phyloP scores from a whole-genome alignment of 1,284 basidiomycete genomes.

The Heterobasidion parviporum region DNA sequence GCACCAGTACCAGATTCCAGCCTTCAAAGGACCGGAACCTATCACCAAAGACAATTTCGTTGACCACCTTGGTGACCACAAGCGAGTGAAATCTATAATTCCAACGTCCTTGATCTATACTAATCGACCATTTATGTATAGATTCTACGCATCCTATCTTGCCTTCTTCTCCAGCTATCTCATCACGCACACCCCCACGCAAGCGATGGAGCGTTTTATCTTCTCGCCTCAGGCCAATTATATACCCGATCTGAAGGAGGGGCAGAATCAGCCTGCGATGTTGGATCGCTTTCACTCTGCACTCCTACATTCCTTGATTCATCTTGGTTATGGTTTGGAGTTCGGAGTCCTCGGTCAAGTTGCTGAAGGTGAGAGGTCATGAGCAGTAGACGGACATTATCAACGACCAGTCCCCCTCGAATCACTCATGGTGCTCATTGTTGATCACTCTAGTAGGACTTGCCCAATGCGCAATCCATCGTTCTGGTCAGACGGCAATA shows the following conservation, averaged over 20 bases:
- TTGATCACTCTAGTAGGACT: slow-evolving; percentile 20
- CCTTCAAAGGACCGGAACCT: slow-evolving; percentile 30
- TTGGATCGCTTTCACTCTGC: slow-evolving; percentile 50
- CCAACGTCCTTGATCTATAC: background rate
- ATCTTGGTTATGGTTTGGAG: slow-evolving; percentile 55
- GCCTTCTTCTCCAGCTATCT: slow-evolving; percentile 45
- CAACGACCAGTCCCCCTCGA: background rate
- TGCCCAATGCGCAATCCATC: slow-evolving; percentile 26
- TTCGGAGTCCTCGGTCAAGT: slow-evolving; percentile 55
- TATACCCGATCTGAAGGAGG: slow-evolving; percentile 6
- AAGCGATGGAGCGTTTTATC: slow-evolving; percentile 45
- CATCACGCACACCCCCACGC: slow-evolving; percentile 29
- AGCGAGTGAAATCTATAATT: slow-evolving; percentile 22
- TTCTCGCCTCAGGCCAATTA: slow-evolving; percentile 46
- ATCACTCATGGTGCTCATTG: background rate
- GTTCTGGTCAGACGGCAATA: slow-evolving; percentile 13
- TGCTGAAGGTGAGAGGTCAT: slow-evolving; percentile 41
- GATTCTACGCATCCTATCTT: slow-evolving; percentile 52
- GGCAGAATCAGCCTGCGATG: slow-evolving; percentile 43
- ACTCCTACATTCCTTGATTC: slow-evolving; percentile 59
- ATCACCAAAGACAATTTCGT: slow-evolving; percentile 38
- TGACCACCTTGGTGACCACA: slow-evolving; percentile 39
- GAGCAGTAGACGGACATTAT: background rate
- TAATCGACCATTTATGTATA: slow-evolving; percentile 14
- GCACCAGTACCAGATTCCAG: slow-evolving; percentile 32